Evolutionary conservation across 129 eudicot species (phyloP), one percentile per base, ranked within the genome.

Genomic region (Mikania micrantha): DNA sequence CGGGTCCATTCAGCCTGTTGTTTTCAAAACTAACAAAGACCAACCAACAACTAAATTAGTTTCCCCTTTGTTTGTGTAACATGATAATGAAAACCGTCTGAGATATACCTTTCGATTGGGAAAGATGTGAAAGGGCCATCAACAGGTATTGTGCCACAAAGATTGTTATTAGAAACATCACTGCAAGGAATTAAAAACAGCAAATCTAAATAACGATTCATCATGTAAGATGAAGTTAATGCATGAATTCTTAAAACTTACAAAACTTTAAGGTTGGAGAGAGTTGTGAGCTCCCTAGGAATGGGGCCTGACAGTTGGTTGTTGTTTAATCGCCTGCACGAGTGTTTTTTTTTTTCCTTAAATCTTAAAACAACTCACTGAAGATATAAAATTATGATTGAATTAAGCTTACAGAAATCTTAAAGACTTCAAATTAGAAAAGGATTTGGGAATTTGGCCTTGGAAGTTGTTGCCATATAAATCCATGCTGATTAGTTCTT

Each of bases 111-210:
- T 68, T 81, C 84, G 76, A 80, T 75, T 0, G 90, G 80, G 74
- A 90, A 90, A 73, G 47, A 77, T 13, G 54, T 66, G 71, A 90
- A 90, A 50, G 96, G 96, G 61, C 96, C 96, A 79, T 90, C 96
- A 36, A 84, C 85, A 0, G 96, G 96, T 47, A 90, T 84, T 67
- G 96, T 90, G 77, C 96, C 96, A 73, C 96, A 90, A 25, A 90
- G 88, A 62, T 84, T 82, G 62, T 86, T 90, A 66, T 84, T 52
- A 0, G 94, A 90, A 35, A 90, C 90, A 75, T 90, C 90, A 74
- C 96, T 90, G 85, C 78, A 79, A 42, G 39, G 2, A 53, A 53
- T 53, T 20, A 34, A 28, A 45, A 53, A 15, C 41, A 42, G 54
- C 53, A 48, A 40, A 60, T 19, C 31, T 41, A 58, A 9, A 64